Evolutionary conservation across 352 stramenopile species (phyloP).

Genomic region (Plasmopara viticola): DNA sequence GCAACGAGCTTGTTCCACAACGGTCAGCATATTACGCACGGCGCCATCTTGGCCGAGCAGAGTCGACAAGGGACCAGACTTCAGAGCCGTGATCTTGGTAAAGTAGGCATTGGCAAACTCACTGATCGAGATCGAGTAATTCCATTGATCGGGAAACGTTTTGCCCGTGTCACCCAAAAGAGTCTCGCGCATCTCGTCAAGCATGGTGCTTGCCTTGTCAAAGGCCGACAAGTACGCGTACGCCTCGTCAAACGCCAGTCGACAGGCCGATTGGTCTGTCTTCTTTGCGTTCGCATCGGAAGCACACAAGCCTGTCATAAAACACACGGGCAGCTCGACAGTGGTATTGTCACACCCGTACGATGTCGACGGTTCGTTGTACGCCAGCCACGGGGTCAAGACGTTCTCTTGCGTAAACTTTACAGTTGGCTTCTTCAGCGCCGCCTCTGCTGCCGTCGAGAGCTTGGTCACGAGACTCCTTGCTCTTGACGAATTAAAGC

Average conservation of each 20-base stretch:
- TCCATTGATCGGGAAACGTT: slow-evolving; percentile 52
- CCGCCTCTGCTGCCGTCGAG: slow-evolving; percentile 24
- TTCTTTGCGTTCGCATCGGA: slow-evolving; percentile 1
- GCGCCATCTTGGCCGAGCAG: slow-evolving; percentile 34
- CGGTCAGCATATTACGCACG: slow-evolving; percentile 45
- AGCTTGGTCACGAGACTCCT: slow-evolving; percentile 39
- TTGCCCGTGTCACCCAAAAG: slow-evolving; percentile 61
- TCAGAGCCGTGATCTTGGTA: slow-evolving; percentile 36
- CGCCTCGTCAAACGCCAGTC: slow-evolving; percentile 38
- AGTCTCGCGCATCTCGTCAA: slow-evolving; percentile 70
- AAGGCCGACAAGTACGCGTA: slow-evolving; percentile 64
- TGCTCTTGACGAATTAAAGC: slow-evolving; percentile 47
- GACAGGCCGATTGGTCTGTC: slow-evolving; percentile 32
- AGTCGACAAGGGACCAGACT: slow-evolving; percentile 37
- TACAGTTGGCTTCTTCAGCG: slow-evolving; percentile 4
- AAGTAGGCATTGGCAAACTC: slow-evolving; percentile 63
- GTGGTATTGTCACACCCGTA: slow-evolving; percentile 22
- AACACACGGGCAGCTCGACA: slow-evolving; percentile 49
- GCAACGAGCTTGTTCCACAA: slow-evolving; percentile 60
- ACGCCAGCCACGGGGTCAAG: slow-evolving; percentile 49
- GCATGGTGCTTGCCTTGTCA: slow-evolving; percentile 43
- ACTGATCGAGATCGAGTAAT: slow-evolving; percentile 52
- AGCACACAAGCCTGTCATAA: slow-evolving; percentile 54
- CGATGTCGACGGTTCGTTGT: slow-evolving; percentile 23
- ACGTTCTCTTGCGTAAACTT: slow-evolving; percentile 56